These are phyloP conservation scores for Candida saitoana DNA, from an alignment of 805 yeast genomes.

Conservation along the genomic window DNA sequence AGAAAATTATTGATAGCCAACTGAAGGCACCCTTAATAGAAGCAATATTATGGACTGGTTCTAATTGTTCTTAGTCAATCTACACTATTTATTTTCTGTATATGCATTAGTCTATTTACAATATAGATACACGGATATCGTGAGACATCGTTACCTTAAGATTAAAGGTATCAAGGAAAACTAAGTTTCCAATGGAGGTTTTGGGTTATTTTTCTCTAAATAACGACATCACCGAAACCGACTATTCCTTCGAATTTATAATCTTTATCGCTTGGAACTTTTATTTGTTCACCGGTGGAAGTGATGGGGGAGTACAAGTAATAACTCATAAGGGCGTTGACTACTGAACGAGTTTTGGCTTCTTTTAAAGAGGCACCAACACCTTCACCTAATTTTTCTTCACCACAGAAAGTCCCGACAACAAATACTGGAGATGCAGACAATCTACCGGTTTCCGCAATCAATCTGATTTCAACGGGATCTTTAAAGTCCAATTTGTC, in stretches of 20 bases:
- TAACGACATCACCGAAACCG: slow-evolving; percentile 43
- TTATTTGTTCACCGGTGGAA: slow-evolving; percentile 35
- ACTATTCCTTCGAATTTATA: slow-evolving; percentile 40
- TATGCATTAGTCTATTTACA: slow-evolving; percentile 6
- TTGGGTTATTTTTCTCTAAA: slow-evolving; percentile 14
- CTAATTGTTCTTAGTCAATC: too few relatives aligned
- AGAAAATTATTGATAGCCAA: too few relatives aligned
- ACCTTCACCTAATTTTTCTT: slow-evolving; percentile 84
- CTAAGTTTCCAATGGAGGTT: too few relatives aligned
- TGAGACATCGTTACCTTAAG: background rate
- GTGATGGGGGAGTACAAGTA: slow-evolving; percentile 83
- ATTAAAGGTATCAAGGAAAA: too few relatives aligned
- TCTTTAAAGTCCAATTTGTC: slow-evolving; percentile 67
- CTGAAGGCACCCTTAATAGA: too few relatives aligned
- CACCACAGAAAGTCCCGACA: slow-evolving; percentile 87
- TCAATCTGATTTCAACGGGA: slow-evolving; percentile 70
- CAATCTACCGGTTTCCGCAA: slow-evolving; percentile 91
- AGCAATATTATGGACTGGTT: too few relatives aligned
- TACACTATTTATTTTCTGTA: background rate
- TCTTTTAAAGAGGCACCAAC: slow-evolving; percentile 87
- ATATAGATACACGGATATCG: slow-evolving; percentile 1
- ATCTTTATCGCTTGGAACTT: slow-evolving; percentile 57
- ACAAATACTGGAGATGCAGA: slow-evolving; percentile 81
- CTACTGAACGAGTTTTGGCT: slow-evolving; percentile 89
- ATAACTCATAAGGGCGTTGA: slow-evolving; percentile 85